Conservation (phyloP, 225 moss, liverwort and hornwort genomes). For the Pleurozium schreberi region DNA sequence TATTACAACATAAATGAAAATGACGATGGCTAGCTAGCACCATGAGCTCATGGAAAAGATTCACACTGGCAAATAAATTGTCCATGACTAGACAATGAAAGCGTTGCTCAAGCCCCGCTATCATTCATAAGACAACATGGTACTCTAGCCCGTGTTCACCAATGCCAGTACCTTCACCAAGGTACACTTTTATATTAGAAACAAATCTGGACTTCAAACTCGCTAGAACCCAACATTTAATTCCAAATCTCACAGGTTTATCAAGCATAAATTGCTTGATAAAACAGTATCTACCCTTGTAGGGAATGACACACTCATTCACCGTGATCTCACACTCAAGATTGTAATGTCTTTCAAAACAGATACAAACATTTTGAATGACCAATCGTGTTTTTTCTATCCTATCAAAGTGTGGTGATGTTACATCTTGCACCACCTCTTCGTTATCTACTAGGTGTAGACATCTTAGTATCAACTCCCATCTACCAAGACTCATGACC, state of each 20-base stretch:
- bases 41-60: neutral
- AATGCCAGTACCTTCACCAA: no score
- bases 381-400: no score
- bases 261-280: neutral
- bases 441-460: no score
- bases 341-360: neutral
- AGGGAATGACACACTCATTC: neutral
- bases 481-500: no score
- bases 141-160: neutral
- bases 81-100: neutral
- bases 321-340: neutral
- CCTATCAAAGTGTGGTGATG: fast-evolving
- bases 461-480: no score
- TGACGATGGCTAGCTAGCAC: no score
- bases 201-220: neutral
- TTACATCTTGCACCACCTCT: no score
- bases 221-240: neutral
- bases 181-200: neutral
- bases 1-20: no score
- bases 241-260: neutral
- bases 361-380: neutral
- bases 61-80: neutral
- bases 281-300: neutral
- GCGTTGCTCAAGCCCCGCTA: neutral
- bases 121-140: neutral